These are phyloP conservation scores for Colletotrichum somersetense DNA, from an alignment of 2,329 filamentous ascomycete species.

Conservation along the genomic window DNA sequence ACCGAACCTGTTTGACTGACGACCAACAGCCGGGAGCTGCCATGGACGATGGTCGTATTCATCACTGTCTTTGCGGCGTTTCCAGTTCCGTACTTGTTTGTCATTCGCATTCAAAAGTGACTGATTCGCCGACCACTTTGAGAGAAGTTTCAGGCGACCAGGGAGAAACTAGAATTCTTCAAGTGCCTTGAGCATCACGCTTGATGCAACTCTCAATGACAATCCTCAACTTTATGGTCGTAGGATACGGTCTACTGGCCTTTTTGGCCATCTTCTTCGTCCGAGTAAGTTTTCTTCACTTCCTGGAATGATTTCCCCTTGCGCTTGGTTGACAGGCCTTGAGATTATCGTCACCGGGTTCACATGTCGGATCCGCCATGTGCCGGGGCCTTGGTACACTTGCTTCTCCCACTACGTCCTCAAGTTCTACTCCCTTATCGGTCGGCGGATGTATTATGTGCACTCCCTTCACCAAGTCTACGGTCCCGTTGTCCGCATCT, in stretches of 20 bases:
- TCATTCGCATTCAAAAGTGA: slow-evolving; percentile 1
- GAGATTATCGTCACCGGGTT: slow-evolving; percentile 32
- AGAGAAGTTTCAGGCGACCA: too few relatives aligned
- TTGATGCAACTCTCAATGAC: not conserved
- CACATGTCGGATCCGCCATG: slow-evolving; percentile 1
- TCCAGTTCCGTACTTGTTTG: not conserved
- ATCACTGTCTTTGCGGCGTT: not conserved
- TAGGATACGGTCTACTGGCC: slow-evolving; percentile 10
- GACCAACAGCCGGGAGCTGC: not conserved
- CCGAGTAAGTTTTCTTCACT: not conserved
- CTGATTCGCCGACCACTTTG: not conserved
- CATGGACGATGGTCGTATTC: not conserved
- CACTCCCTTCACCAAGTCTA: slow-evolving; percentile 67
- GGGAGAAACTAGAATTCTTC: not conserved
- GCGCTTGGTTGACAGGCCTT: not conserved
- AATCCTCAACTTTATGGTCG: not conserved
- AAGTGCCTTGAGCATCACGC: not conserved
- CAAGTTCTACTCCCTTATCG: slow-evolving; percentile 47
- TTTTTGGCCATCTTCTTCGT: not conserved
- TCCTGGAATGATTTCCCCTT: too few relatives aligned
- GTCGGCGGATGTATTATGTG: slow-evolving; percentile 59
- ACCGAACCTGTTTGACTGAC: not conserved
- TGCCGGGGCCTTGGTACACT: slow-evolving; percentile 26
- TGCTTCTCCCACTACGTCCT: slow-evolving; percentile 14
- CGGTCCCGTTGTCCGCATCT: slow-evolving; percentile 47